Evolutionary conservation across 106 monocot genomes (phyloP).

Genomic region (Dioscorea dumetorum): DNA sequence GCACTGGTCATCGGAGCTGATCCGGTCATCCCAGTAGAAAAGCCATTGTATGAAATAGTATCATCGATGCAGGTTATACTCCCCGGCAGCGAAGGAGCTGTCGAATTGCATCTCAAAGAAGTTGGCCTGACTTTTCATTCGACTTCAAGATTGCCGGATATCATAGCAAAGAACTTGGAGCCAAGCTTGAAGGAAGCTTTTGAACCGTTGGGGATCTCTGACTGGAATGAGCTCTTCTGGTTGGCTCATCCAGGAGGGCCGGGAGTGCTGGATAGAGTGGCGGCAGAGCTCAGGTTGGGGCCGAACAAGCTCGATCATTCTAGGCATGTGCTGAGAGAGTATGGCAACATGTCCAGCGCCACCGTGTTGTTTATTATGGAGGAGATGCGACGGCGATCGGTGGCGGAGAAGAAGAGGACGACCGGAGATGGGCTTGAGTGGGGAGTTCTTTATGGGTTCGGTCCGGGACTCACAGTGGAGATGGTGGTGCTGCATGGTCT

Average conservation of each 20-base stretch:
- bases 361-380: not conserved
- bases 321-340: constrained; percentile 4
- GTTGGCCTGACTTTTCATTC: not conserved
- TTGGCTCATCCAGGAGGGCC: constrained; percentile 1
- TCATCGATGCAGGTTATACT: not conserved
- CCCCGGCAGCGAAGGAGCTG: not conserved
- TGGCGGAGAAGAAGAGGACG: not conserved
- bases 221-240: not conserved
- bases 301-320: not conserved
- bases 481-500: not conserved
- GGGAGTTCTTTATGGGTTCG: constrained; percentile 5
- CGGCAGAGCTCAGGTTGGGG: not conserved
- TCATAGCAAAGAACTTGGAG: not conserved
- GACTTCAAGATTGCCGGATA: not conserved
- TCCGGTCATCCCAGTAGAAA: not conserved
- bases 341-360: constrained; percentile 7
- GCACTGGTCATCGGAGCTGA: not conserved
- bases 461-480: not conserved
- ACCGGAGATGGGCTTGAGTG: constrained; percentile 2
- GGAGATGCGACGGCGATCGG: not conserved
- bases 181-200: not conserved
- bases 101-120: not conserved
- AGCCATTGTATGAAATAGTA: not conserved
- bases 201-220: not conserved
- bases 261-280: constrained; percentile 1